phyloP scores from a whole-genome alignment of 1,139 yeast genomes.

The Pichia sp. region DNA sequence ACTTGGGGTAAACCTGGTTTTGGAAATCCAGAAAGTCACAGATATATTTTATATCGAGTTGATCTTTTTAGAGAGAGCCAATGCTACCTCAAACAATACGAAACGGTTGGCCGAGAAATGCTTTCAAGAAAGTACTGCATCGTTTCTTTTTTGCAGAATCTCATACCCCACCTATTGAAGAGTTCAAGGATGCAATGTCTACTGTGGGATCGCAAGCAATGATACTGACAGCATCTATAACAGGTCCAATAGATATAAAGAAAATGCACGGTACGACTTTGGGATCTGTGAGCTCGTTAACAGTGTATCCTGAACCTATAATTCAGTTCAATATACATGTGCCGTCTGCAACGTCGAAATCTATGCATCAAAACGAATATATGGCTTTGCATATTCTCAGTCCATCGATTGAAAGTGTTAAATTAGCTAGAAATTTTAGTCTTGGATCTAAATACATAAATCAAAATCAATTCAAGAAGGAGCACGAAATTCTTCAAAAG shows the following conservation, averaged over 20 bases:
- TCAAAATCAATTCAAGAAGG: conserved; percentile 1
- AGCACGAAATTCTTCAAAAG: neutral
- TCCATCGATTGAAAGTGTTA: conserved; percentile 46
- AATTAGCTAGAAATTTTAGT: conserved; percentile 53
- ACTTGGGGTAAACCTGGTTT: no score
- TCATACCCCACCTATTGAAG: conserved; percentile 21
- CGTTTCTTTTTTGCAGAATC: conserved; percentile 13
- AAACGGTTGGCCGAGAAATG: neutral
- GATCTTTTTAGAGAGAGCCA: no score
- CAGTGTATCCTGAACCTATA: conserved; percentile 65
- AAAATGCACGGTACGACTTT: conserved; percentile 68
- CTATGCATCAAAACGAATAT: conserved; percentile 45
- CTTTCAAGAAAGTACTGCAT: neutral
- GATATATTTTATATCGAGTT: no score
- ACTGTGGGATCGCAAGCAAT: conserved; percentile 33
- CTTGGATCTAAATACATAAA: conserved; percentile 38
- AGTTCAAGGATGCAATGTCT: conserved; percentile 28
- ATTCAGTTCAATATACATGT: conserved; percentile 75
- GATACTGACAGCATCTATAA: conserved; percentile 33
- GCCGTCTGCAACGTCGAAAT: conserved; percentile 70
- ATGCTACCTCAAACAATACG: neutral
- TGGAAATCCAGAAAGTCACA: no score
- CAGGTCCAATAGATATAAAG: conserved; percentile 17
- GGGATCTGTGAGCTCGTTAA: conserved; percentile 72
- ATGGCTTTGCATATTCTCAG: conserved; percentile 74